Evolutionary conservation across 148 eudicot species (phyloP).

Genomic region (Cornus kousa): DNA sequence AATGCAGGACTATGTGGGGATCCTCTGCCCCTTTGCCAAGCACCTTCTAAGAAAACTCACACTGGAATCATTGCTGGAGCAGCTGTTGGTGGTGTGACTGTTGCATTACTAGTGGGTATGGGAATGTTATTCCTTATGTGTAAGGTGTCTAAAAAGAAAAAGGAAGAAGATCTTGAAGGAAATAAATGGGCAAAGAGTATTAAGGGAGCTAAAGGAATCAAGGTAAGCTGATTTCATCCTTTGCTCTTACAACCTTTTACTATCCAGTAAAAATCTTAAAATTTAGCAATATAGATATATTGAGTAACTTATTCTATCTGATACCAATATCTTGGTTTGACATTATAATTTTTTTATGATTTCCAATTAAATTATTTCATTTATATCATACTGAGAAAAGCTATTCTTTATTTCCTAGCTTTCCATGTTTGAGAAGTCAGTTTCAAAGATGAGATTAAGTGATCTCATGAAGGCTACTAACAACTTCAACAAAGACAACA

Average conservation of each 20-base stretch:
- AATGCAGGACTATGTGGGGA: constrained; percentile 54
- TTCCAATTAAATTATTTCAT: background rate
- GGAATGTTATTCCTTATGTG: constrained; percentile 19
- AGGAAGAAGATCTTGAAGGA: constrained; percentile 45
- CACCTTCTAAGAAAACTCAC: constrained; percentile 25
- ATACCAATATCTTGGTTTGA: background rate
- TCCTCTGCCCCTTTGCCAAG: constrained; percentile 32
- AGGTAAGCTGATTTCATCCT: constrained; percentile 23
- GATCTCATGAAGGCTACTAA: constrained; percentile 76
- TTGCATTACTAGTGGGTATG: constrained; percentile 14
- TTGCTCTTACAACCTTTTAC: background rate
- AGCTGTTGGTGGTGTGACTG: constrained; percentile 31
- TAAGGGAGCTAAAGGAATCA: constrained; percentile 38
- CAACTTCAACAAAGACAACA: constrained; percentile 53
- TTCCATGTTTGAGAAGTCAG: constrained; percentile 55
- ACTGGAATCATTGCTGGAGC: constrained; percentile 24
- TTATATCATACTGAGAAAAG: background rate
- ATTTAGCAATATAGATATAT: no score
- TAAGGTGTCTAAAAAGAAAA: constrained; percentile 31
- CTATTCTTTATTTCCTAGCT: constrained; percentile 28
- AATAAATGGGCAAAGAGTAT: constrained; percentile 50
- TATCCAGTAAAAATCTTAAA: no score
- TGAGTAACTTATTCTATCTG: background rate
- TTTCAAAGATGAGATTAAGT: constrained; percentile 53
- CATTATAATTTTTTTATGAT: background rate